Evolutionary conservation across 176 grass and related monocot species (phyloP).

Genomic region (Juncus effusus): DNA sequence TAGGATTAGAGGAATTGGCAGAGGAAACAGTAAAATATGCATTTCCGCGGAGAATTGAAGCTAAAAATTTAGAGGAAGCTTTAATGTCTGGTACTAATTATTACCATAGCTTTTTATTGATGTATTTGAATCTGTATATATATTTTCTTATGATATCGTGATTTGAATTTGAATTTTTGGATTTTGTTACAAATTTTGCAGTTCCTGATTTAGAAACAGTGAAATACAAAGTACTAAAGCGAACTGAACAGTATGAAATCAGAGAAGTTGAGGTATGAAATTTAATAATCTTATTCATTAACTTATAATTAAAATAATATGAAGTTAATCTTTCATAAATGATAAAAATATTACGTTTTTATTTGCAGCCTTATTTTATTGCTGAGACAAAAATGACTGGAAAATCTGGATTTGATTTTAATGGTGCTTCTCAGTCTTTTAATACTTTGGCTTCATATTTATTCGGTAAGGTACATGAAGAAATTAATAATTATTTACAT

Average conservation of each 20-base stretch:
- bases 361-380: constrained; percentile 63
- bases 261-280: constrained; percentile 74
- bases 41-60: constrained; percentile 57
- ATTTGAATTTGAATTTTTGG: not conserved
- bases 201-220: constrained; percentile 85
- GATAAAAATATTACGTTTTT: not conserved
- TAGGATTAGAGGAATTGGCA: constrained; percentile 48
- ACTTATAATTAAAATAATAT: no score
- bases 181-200: constrained; percentile 8
- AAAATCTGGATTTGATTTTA: constrained; percentile 73
- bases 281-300: not conserved
- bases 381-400: constrained; percentile 77
- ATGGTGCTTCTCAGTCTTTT: constrained; percentile 70
- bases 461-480: constrained; percentile 86
- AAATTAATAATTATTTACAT: not conserved
- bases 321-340: constrained; percentile 5
- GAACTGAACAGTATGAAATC: constrained; percentile 61
- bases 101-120: not conserved
- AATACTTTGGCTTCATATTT: constrained; percentile 73
- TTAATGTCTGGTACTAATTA: constrained; percentile 65
- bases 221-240: constrained; percentile 56
- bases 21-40: constrained; percentile 62
- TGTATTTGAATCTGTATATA: no score
- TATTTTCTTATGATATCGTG: no score
- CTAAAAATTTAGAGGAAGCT: constrained; percentile 67